Evolutionary conservation across 257 asterid genomes (phyloP).

Genomic region (Nicotiana attenuata): DNA sequence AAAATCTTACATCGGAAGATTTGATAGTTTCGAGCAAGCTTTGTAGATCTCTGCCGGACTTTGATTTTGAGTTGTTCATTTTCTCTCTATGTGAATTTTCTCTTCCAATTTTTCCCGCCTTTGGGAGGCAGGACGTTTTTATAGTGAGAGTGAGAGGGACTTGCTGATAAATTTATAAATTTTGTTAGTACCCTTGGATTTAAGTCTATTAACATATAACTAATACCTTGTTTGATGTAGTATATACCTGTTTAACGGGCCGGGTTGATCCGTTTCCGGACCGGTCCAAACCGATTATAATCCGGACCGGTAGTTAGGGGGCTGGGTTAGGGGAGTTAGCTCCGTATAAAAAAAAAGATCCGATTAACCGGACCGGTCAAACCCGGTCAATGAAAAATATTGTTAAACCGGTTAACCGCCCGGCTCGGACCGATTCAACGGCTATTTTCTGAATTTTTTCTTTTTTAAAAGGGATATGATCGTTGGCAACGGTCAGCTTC

Average conservation of each 20-base stretch:
- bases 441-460: no score
- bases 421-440: no score
- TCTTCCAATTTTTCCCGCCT: conserved; percentile 37
- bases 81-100: conserved; percentile 8
- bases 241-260: not conserved
- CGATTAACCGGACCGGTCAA: no score
- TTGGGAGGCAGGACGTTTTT: not conserved
- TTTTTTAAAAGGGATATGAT: no score
- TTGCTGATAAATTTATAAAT: not conserved
- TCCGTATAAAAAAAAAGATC: no score
- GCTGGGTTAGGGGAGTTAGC: no score
- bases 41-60: conserved; percentile 36
- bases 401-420: no score
- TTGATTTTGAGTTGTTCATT: conserved; percentile 34
- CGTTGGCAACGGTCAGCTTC: no score
- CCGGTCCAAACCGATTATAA: no score
- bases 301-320: no score
- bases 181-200: not conserved
- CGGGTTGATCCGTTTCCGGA: no score
- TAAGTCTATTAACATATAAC: not conserved
- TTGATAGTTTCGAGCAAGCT: conserved; percentile 53
- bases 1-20: conserved; percentile 61
- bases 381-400: no score
- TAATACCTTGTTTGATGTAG: not conserved
- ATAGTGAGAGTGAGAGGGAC: not conserved